These are phyloP conservation scores for Aechmea fasciata DNA, from an alignment of 176 grass and related monocot species.

Conservation along the genomic window DNA sequence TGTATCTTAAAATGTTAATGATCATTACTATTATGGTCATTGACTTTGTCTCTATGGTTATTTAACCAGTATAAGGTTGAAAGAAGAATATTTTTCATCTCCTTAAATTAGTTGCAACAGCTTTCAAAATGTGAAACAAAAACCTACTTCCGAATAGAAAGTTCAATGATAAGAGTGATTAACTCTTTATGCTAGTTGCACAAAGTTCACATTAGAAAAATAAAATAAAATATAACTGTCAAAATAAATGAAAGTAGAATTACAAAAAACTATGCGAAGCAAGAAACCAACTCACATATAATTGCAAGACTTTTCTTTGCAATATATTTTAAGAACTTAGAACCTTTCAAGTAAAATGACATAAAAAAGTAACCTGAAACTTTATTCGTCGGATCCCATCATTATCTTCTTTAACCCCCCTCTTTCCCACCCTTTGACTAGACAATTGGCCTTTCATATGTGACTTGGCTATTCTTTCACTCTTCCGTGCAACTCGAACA, in stretches of 20 bases:
- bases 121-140: neutral
- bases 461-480: neutral
- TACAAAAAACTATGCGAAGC: too few relatives aligned
- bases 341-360: neutral
- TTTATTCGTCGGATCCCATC: constrained; percentile 20
- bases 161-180: too few relatives aligned
- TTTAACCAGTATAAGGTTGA: too few relatives aligned
- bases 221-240: too few relatives aligned
- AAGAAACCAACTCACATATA: too few relatives aligned
- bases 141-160: neutral
- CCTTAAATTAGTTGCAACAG: neutral
- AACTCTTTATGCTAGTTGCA: too few relatives aligned
- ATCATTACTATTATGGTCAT: too few relatives aligned
- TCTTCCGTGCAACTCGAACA: constrained; percentile 4
- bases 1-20: neutral
- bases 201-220: too few relatives aligned
- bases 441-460: constrained; percentile 5
- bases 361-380: constrained; percentile 27
- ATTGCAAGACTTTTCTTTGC: too few relatives aligned
- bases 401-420: constrained; percentile 2
- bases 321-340: neutral
- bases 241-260: too few relatives aligned
- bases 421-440: constrained; percentile 4
- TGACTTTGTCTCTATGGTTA: too few relatives aligned
- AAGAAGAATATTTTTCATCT: neutral